Evolutionary conservation across 371 early-diverging fungal genomes (phyloP), one percentile per base, ranked within the genome.

Genomic region (Actinomortierella ambigua): DNA sequence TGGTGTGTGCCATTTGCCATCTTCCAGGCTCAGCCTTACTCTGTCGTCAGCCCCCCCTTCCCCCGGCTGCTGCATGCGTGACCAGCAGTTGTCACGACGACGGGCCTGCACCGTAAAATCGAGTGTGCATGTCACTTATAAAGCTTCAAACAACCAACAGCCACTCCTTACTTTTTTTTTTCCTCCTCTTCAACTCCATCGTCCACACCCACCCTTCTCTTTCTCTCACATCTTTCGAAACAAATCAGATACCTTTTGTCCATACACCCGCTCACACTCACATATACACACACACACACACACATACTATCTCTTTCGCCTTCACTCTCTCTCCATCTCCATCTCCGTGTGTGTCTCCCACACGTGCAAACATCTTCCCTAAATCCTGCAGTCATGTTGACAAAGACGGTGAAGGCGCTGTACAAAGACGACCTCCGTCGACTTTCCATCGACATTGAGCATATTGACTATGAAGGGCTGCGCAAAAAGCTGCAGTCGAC

Each of bases 391-490:
- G 15, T 40, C 52, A 64, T 20, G 26, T 66, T 66, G 67, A 34
- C 67, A 28, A 59, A 66, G 50, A 66, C 73, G 29, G 67, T 73
- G 11, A 73, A 73, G 53, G 73, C 73, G 50, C 66, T 66, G 73
- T 62, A 59, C 49, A 63, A 56, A 28, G 63, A 73, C 24, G 73
- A 73, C 48, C 63, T 66, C 57, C 73, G 73, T 22, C 59, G 73
- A 11, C 67, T 73, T 48, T 73, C 73, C n/a, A 73, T 73, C 54
- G 57, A 73, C 27, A 63, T 73, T 47, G 67, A 66, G 28, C 66
- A 73, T 28, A 73, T 73, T 44, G 63, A 66, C 27, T 73, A 73
- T 55, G 59, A 66, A 50, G 67, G 66, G 3, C 67, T 73, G 50
- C 66, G 66, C 47, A 57, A 66, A 27, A 73, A 73, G 67, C 63